Conservation (phyloP, 257 asterid species). For the Solanum megistacrolobum region DNA sequence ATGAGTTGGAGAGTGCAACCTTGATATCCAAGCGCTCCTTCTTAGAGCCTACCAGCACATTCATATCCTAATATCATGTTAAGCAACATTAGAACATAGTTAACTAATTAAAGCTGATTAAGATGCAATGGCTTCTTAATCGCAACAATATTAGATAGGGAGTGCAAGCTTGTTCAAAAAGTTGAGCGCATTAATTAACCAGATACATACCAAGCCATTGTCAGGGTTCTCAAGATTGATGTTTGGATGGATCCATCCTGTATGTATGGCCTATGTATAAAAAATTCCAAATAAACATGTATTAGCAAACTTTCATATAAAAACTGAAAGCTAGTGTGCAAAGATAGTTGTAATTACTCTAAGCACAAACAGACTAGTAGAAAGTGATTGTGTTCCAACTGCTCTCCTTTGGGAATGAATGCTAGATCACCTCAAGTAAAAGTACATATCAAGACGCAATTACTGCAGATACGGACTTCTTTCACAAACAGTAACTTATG, state of each 20-base stretch:
- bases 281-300: background rate
- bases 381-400: background rate
- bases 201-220: constrained; percentile 70
- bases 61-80: constrained; percentile 15
- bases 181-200: background rate
- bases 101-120: background rate
- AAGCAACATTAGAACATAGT: background rate
- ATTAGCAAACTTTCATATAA: background rate
- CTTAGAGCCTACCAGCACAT: constrained; percentile 17
- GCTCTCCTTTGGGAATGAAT: background rate
- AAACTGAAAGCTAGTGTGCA: background rate
- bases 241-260: constrained; percentile 97
- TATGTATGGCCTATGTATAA: constrained; percentile 66
- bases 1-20: constrained; percentile 39
- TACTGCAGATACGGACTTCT: background rate
- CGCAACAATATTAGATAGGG: background rate
- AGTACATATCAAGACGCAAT: background rate
- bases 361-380: background rate
- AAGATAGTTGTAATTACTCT: background rate
- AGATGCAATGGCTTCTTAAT: background rate
- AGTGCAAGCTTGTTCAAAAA: background rate
- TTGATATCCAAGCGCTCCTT: constrained; percentile 24
- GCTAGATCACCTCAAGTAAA: background rate
- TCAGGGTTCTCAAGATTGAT: constrained; percentile 91
- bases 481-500: background rate